Conservation (phyloP, 2,329 filamentous ascomycete genomes). For the Dichotomopilus funicola region DNA sequence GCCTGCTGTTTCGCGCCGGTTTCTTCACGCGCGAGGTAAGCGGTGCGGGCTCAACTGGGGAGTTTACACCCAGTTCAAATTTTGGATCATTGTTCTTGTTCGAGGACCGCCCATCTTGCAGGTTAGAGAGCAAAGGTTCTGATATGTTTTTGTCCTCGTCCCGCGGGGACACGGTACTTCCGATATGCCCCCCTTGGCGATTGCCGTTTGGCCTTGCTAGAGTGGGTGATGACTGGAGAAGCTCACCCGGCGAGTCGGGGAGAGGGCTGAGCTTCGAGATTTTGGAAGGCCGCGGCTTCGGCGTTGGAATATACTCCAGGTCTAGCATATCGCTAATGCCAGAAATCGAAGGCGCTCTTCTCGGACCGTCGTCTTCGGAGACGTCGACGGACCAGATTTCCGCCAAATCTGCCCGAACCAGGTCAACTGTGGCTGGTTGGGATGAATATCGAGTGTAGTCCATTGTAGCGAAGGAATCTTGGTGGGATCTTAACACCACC, state of each 20-base stretch:
- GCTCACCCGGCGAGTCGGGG: background rate
- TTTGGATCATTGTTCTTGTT: no score
- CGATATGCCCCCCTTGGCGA: background rate
- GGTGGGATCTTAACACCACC: no score
- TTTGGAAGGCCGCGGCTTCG: background rate
- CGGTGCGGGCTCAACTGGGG: no score
- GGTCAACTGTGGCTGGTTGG: constrained; percentile 9
- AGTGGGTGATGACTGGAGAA: constrained; percentile 2
- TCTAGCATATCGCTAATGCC: constrained; percentile 8
- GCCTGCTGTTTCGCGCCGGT: no score
- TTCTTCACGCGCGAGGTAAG: no score
- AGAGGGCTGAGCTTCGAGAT: background rate
- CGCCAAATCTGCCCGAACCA: constrained; percentile 10
- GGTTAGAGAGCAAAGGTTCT: no score
- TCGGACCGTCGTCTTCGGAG: background rate
- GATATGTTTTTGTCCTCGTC: no score
- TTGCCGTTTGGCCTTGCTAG: background rate
- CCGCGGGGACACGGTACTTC: no score
- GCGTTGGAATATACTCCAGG: constrained; percentile 4
- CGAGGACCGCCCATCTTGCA: no score
- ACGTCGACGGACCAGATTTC: constrained; percentile 10
- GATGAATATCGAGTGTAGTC: constrained; percentile 6
- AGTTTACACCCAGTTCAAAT: no score
- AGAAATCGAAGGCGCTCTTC: constrained; percentile 1
- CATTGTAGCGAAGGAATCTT: background rate